Evolutionary conservation across 768 basidiomycete species (phyloP).

Genomic region (Termitomyces sp.): DNA sequence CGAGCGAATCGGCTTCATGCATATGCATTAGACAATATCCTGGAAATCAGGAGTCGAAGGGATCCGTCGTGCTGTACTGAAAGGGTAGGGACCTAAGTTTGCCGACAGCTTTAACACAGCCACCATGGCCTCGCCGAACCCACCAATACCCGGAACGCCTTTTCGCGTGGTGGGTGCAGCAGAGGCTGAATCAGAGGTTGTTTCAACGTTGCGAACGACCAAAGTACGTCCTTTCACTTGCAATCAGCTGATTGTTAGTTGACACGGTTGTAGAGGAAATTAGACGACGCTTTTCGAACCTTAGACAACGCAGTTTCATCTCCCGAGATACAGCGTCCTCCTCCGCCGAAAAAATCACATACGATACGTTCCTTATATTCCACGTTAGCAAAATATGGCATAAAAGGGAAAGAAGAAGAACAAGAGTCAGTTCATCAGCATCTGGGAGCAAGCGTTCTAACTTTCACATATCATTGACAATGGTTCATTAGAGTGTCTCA

Average conservation of each 20-base stretch:
- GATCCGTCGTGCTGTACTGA: too few species aligned
- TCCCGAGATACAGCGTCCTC: conserved; percentile 30
- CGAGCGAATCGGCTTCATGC: too few species aligned
- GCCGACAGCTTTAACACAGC: neutral
- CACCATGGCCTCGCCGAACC: conserved; percentile 4
- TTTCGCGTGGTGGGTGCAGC: neutral
- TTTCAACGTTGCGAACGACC: conserved; percentile 10
- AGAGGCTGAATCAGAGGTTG: conserved; percentile 1
- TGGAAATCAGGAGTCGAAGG: too few species aligned
- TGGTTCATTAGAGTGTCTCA: conserved; percentile 1
- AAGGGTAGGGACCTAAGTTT: too few species aligned
- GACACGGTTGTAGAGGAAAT: conserved; percentile 54
- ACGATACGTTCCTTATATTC: conserved; percentile 67
- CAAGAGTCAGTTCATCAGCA: conserved; percentile 20
- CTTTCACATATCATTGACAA: neutral
- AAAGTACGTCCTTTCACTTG: conserved; percentile 10
- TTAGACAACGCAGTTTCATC: conserved; percentile 63
- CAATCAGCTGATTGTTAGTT: neutral
- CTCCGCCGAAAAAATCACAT: conserved; percentile 52
- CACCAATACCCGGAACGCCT: conserved; percentile 2
- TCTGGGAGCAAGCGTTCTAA: conserved; percentile 8
- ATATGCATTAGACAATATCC: too few species aligned
- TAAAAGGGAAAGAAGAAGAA: conserved; percentile 47
- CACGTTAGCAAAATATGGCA: conserved; percentile 75
- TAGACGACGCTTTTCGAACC: conserved; percentile 74